phyloP scores from a whole-genome alignment of 169 alveolate species.

The Theileria parva region DNA sequence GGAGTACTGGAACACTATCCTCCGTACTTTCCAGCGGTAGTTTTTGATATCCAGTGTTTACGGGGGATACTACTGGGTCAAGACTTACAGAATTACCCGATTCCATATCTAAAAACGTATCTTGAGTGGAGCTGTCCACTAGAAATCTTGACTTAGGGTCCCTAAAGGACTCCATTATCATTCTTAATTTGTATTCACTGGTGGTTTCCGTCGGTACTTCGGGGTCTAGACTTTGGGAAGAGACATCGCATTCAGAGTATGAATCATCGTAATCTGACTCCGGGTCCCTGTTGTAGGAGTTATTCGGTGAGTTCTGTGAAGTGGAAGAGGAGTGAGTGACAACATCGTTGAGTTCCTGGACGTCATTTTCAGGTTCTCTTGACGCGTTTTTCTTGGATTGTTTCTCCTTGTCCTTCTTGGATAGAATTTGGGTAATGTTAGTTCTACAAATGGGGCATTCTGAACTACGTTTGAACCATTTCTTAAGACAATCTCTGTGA shows the following conservation, averaged over 20 bases:
- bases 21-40: no score
- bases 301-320: neutral
- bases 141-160: no score
- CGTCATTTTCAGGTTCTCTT: neutral
- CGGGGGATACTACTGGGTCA: no score
- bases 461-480: slow-evolving; percentile 72
- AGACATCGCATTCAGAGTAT: neutral
- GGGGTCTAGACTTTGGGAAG: neutral
- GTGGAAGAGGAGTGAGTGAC: neutral
- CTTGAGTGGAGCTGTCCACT: no score
- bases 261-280: neutral
- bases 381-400: neutral
- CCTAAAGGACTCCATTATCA: no score
- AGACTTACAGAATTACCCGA: no score
- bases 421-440: slow-evolving; percentile 55
- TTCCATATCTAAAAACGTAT: no score
- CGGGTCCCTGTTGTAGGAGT: no score
- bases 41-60: no score
- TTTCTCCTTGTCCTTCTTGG: neutral
- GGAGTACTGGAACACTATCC: no score
- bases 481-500: slow-evolving; percentile 69
- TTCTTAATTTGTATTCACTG: no score
- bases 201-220: neutral
- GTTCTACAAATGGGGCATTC: slow-evolving; percentile 78
- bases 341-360: neutral